Evolutionary conservation across 2,329 filamentous ascomycete genomes (phyloP).

Genomic region (Neurospora sp.): DNA sequence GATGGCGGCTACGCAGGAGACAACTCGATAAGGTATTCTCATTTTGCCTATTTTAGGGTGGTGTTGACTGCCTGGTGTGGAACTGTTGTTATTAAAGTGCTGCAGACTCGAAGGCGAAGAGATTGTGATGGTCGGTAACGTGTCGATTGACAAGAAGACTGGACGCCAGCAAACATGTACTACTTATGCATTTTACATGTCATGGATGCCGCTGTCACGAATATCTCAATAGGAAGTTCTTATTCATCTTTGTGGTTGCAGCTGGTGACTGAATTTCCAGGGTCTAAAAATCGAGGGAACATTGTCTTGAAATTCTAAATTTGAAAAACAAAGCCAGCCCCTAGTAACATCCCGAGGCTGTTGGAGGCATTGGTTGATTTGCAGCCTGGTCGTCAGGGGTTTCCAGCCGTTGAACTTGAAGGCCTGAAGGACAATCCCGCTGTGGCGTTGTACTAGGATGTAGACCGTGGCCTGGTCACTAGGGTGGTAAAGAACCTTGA

Average conservation of each 20-base stretch:
- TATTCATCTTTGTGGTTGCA: neutral
- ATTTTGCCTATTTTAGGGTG: neutral
- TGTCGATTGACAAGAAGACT: neutral
- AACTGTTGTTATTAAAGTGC: neutral
- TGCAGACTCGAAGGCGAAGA: neutral
- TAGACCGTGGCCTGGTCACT: neutral
- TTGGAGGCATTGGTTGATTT: neutral
- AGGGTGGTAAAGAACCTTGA: too few species aligned
- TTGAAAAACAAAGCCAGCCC: neutral
- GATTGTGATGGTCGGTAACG: neutral
- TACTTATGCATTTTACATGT: neutral
- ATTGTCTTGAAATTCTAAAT: neutral
- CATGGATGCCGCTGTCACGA: neutral
- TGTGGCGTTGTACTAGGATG: neutral
- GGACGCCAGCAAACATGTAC: neutral
- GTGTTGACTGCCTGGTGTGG: neutral
- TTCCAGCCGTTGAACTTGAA: neutral
- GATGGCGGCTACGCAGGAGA: neutral
- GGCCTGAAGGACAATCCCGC: neutral
- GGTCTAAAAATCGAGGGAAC: neutral
- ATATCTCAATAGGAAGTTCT: neutral
- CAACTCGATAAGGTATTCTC: neutral
- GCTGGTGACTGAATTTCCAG: neutral
- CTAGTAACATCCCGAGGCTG: neutral
- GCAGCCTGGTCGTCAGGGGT: neutral